A percentile compares a stretch with the other conserved stretches of the same genome.
Evolutionary conservation across 2,329 filamentous ascomycete species (phyloP).

Genomic region (Aspergillus fischeri): DNA sequence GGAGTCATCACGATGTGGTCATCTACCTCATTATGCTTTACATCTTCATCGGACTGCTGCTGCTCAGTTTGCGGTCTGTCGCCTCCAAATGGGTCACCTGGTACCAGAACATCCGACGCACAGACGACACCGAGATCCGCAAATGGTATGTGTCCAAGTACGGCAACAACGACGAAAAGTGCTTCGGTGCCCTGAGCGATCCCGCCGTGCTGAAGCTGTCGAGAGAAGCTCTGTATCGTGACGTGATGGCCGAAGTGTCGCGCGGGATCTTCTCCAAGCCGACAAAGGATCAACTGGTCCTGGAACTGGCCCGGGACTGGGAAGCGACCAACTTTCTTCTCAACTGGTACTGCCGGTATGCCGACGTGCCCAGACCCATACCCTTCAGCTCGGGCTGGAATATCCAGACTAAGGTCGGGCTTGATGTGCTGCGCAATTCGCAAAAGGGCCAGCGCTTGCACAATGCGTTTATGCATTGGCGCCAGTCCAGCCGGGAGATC

Average conservation of each 20-base stretch:
- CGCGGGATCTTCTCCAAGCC: conserved; percentile 42
- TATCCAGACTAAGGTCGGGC: conserved; percentile 52
- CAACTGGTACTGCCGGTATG: conserved; percentile 50
- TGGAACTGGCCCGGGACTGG: conserved; percentile 50
- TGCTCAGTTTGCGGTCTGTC: conserved; percentile 52
- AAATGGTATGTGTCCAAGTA: conserved; percentile 37
- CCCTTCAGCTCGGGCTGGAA: conserved; percentile 57
- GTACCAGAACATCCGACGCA: conserved; percentile 40
- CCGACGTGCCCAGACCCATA: conserved; percentile 47
- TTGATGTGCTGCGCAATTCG: conserved; percentile 50
- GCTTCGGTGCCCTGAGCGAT: conserved; percentile 45
- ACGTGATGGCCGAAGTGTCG: conserved; percentile 43
- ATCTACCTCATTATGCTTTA: conserved; percentile 56
- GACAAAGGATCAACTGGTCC: conserved; percentile 45
- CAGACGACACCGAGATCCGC: conserved; percentile 37
- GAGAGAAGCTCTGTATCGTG: conserved; percentile 43
- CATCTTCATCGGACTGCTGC: conserved; percentile 48
- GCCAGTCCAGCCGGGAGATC: conserved; percentile 53
- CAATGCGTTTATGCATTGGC: conserved; percentile 56
- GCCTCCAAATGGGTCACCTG: conserved; percentile 58
- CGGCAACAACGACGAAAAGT: conserved; percentile 32
- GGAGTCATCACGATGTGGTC: conserved; percentile 49
- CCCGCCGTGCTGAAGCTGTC: conserved; percentile 47
- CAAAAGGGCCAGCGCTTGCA: conserved; percentile 54
- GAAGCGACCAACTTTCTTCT: conserved; percentile 52